phyloP scores from a whole-genome alignment of 768 basidiomycete genomes.

The Mycena leptocephala region DNA sequence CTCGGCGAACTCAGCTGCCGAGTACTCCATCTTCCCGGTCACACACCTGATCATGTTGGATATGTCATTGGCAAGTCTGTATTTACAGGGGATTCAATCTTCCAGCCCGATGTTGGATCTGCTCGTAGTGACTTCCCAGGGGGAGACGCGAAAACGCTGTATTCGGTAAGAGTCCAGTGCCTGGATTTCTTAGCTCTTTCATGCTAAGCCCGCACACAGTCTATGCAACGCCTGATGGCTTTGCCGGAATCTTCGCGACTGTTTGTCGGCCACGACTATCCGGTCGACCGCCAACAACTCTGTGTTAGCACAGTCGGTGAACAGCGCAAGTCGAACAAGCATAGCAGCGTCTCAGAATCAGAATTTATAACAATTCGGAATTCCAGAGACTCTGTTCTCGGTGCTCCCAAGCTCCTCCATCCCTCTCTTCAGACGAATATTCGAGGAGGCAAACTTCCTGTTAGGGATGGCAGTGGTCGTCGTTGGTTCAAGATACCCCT shows the following conservation, averaged over 20 bases:
- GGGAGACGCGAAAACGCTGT: slow-evolving; percentile 53
- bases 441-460: slow-evolving; percentile 49
- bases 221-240: slow-evolving; percentile 53
- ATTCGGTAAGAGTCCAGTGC: slow-evolving; percentile 43
- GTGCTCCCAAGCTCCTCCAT: slow-evolving; percentile 53
- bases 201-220: slow-evolving; percentile 39
- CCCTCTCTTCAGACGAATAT: slow-evolving; percentile 57
- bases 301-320: slow-evolving; percentile 52
- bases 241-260: slow-evolving; percentile 51
- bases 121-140: slow-evolving; percentile 58
- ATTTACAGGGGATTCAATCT: slow-evolving; percentile 59
- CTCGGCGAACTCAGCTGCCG: slow-evolving; percentile 47
- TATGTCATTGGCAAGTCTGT: slow-evolving; percentile 54
- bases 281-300: slow-evolving; percentile 39
- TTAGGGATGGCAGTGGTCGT: not conserved
- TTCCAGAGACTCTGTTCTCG: slow-evolving; percentile 50
- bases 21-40: slow-evolving; percentile 56
- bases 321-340: slow-evolving; percentile 48
- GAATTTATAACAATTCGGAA: slow-evolving; percentile 50
- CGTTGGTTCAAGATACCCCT: slow-evolving; percentile 15
- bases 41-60: slow-evolving; percentile 55
- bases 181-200: not conserved
- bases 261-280: slow-evolving; percentile 58
- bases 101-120: slow-evolving; percentile 57
- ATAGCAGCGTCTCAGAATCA: slow-evolving; percentile 44